Conservation (phyloP, 768 basidiomycete species). For the Leccinum subgranulosum region DNA sequence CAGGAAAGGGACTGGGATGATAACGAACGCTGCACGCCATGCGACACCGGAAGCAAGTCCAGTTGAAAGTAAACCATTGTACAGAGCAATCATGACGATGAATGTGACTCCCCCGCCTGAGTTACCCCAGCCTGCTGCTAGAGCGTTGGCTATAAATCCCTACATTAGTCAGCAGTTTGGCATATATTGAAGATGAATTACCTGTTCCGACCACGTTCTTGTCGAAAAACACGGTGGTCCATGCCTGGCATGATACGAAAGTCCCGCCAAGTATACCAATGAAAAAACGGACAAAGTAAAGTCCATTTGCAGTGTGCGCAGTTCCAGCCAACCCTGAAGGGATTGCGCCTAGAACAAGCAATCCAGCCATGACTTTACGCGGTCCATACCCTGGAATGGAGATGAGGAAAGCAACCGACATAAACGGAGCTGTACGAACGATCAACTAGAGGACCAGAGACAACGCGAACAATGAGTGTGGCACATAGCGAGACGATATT, state of each 20-base stretch:
- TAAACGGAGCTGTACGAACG: conserved; percentile 17
- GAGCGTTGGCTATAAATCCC: conserved; percentile 42
- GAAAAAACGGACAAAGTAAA: conserved; percentile 52
- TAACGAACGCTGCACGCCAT: conserved; percentile 54
- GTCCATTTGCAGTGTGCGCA: conserved; percentile 35
- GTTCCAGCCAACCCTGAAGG: conserved; percentile 59
- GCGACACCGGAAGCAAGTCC: conserved; percentile 41
- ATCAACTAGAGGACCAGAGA: conserved; percentile 50
- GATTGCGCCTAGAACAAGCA: conserved; percentile 54
- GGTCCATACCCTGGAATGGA: conserved; percentile 40
- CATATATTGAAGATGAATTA: conserved; percentile 1
- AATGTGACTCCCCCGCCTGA: conserved; percentile 48
- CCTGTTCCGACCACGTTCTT: conserved; percentile 41
- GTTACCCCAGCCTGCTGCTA: conserved; percentile 57
- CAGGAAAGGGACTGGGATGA: conserved; percentile 55
- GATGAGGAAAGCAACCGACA: neutral
- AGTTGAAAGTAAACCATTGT: conserved; percentile 34
- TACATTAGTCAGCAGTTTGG: conserved; percentile 21
- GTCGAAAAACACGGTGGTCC: conserved; percentile 62
- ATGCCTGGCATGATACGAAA: conserved; percentile 59
- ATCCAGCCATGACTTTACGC: conserved; percentile 50
- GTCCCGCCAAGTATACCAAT: conserved; percentile 60
- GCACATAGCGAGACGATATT: conserved; percentile 46
- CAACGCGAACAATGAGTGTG: conserved; percentile 46
- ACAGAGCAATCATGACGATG: conserved; percentile 54